phyloP scores from a whole-genome alignment of 768 basidiomycete species.

The Phanerochaete carnosa region DNA sequence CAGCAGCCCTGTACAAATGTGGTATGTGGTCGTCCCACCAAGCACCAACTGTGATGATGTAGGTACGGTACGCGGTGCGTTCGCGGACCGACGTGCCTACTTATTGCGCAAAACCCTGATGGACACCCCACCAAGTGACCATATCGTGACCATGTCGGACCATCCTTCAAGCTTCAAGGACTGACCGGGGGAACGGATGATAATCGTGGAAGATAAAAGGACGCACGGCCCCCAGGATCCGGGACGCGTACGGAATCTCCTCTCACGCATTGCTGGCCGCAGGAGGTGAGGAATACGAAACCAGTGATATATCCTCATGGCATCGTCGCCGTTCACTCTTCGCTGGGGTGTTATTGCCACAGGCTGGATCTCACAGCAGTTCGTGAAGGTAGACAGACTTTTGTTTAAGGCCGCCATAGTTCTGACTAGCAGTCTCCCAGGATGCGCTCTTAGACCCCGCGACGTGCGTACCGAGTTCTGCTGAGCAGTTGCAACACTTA shows the following conservation, averaged over 20 bases:
- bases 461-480: constrained; percentile 40
- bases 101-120: background rate
- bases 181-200: background rate
- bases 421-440: constrained; percentile 32
- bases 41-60: background rate
- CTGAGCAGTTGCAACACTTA: background rate
- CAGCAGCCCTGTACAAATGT: no score
- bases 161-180: no score
- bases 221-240: background rate
- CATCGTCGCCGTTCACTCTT: constrained; percentile 34
- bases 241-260: no score
- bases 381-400: constrained; percentile 52
- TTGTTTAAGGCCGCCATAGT: background rate
- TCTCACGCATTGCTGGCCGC: no score
- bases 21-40: no score
- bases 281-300: no score
- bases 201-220: background rate
- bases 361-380: constrained; percentile 63
- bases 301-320: background rate
- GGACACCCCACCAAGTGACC: background rate
- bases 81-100: background rate
- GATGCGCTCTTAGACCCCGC: constrained; percentile 75
- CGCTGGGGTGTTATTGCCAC: constrained; percentile 91
- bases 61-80: background rate
- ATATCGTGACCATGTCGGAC: no score